A percentile compares a stretch with the other conserved stretches of the same genome.
phyloP scores from a whole-genome alignment of 78 protist genomes.

The Tieghemostelium lacteum region DNA sequence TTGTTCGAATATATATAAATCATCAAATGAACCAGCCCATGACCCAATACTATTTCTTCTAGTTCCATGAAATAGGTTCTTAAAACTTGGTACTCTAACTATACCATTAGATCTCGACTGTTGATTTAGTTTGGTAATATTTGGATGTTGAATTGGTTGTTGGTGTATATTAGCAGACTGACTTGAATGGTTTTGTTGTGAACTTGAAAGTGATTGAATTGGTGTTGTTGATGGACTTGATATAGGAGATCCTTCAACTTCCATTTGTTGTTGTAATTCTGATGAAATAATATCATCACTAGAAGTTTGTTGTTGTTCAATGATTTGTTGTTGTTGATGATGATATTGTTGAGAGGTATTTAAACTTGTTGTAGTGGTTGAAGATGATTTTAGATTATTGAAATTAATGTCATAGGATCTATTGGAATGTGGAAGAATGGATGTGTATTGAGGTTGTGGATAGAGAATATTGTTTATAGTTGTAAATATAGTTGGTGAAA shows the following conservation, averaged over 20 bases:
- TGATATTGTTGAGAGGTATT: neutral
- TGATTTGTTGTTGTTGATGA: neutral
- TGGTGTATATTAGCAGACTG: neutral
- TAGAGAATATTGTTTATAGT: slow-evolving; percentile 23
- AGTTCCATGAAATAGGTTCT: slow-evolving; percentile 38
- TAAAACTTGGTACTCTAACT: slow-evolving; percentile 65
- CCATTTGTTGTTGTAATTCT: neutral
- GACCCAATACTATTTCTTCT: slow-evolving; percentile 78
- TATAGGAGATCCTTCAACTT: slow-evolving; percentile 52
- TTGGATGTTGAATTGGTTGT: neutral
- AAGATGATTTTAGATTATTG: slow-evolving; percentile 11
- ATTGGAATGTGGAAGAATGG: slow-evolving; percentile 56
- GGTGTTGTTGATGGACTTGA: slow-evolving; percentile 69
- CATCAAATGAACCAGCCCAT: slow-evolving; percentile 78
- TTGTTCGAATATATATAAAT: slow-evolving; percentile 28
- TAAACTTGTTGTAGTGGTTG: neutral
- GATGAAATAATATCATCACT: neutral
- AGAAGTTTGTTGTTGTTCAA: neutral
- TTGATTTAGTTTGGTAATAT: neutral
- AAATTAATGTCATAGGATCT: slow-evolving; percentile 23
- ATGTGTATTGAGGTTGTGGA: slow-evolving; percentile 66
- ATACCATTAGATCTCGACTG: slow-evolving; percentile 30
- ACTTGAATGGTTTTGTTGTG: slow-evolving; percentile 4
- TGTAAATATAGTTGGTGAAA: slow-evolving; percentile 23
- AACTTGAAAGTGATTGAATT: slow-evolving; percentile 25